Base-by-base conservation (phyloP, 1,284 basidiomycete genomes). In the Cystobasidium pallidum region DNA sequence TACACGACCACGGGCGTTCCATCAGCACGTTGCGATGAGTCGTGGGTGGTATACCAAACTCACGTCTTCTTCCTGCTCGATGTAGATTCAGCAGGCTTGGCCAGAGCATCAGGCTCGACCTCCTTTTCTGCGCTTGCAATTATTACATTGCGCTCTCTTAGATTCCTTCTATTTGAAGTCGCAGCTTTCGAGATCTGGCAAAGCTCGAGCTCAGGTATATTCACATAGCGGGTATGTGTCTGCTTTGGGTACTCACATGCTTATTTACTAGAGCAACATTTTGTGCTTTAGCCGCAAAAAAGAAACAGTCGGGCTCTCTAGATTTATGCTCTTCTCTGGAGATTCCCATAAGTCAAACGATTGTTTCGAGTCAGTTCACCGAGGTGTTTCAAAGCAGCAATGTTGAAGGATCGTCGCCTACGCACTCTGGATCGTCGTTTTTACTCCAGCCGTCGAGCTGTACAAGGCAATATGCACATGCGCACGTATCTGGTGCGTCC, bases 381-480 rank as follows among this genome's bases (percentile, higher is more conserved):
- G 3, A 15, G 19, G 43, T 45, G 43, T 19, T 45, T 4, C 17
- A 21, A 11, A 21, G 30, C 26, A 21, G 39, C 28, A 49, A 30
- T 39, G 36, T 6, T 6, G n/a, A 19, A 21, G 15, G 26, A 4
- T 6, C 13, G 21, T 1, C 26, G 24, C 15, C 2, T 3, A 76
- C 76, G 51, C 58, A 76, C 75, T 76, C 66, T 0, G 80, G 79
- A 66, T 81, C 79, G 62, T 81, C 80, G 17, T 72, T 73, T 72
- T 79, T 78, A 54, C 80, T 79, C 80, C 80, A 81, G 1, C 80
- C 80, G 4, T 77, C 78, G 7, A 81, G 73, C 21, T 75, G 70
- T 28, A 77, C 77, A 26, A 66, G 65, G 71, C 80, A 81, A 71
- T 80, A 81, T 52, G 77, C 66, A 74, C 80, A 81, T n/a, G 75